Evolutionary conservation across 805 yeast species (phyloP).

Genomic region (Kodamaea restingae): DNA sequence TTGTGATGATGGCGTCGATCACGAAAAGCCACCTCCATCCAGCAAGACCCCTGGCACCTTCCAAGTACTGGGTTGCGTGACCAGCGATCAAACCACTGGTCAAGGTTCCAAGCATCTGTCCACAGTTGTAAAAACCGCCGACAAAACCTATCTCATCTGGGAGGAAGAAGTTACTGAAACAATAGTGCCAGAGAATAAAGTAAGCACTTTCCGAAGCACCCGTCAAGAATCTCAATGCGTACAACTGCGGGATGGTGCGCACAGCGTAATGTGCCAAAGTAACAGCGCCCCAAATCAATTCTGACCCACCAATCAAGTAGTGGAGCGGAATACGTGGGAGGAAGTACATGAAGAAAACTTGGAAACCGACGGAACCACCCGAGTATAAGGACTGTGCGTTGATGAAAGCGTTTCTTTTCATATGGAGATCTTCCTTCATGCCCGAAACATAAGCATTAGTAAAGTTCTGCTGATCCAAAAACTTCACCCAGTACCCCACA

Average conservation of each 20-base stretch:
- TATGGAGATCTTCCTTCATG: constrained; percentile 15
- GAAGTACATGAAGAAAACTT: constrained; percentile 21
- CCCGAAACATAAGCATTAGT: constrained; percentile 23
- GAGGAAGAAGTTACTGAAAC: constrained; percentile 38
- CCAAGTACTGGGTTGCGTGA: constrained; percentile 11
- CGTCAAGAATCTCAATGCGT: constrained; percentile 18
- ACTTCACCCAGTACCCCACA: constrained; percentile 23
- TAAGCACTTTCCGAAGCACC: constrained; percentile 15
- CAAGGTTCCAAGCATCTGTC: constrained; percentile 28
- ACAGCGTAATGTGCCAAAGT: constrained; percentile 17
- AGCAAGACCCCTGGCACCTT: constrained; percentile 12
- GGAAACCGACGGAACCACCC: constrained; percentile 21
- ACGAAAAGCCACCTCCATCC: constrained; percentile 22
- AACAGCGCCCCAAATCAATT: constrained; percentile 18
- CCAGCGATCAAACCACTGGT: constrained; percentile 28
- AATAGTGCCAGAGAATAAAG: constrained; percentile 8
- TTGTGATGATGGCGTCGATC: constrained; percentile 21
- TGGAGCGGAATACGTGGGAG: constrained; percentile 19
- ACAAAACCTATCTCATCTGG: constrained; percentile 36
- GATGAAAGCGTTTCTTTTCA: constrained; percentile 21
- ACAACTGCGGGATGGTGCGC: constrained; percentile 15
- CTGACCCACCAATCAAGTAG: constrained; percentile 18
- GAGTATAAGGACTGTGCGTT: constrained; percentile 20
- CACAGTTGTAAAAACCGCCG: constrained; percentile 26
- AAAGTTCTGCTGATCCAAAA: constrained; percentile 21